Conservation (phyloP, 371 early-diverging fungal species). For the Mycotypha africana region DNA sequence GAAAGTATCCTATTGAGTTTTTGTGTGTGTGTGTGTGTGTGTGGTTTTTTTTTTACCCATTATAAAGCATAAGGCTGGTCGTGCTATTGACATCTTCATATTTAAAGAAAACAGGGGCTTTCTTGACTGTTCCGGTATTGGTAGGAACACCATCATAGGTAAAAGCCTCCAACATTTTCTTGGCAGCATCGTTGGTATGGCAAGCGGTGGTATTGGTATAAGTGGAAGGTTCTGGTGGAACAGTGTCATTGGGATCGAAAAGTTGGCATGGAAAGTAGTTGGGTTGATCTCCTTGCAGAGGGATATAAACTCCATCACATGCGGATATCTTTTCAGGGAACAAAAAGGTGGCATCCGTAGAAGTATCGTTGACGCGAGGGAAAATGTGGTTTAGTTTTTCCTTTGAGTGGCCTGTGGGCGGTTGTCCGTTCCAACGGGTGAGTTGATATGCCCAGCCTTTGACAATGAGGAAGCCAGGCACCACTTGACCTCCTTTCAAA, state of each 20-base stretch:
- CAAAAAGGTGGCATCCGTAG: constrained; percentile 51
- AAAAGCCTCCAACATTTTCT: constrained; percentile 24
- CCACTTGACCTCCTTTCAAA: constrained; percentile 26
- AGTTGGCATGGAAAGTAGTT: constrained; percentile 72
- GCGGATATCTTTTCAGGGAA: constrained; percentile 54
- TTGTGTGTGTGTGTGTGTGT: background rate
- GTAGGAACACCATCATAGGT: constrained; percentile 25
- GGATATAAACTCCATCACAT: constrained; percentile 54
- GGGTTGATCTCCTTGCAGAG: constrained; percentile 30
- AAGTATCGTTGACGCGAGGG: constrained; percentile 56
- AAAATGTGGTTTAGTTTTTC: constrained; percentile 46
- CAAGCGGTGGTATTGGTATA: constrained; percentile 55
- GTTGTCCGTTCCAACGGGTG: constrained; percentile 45
- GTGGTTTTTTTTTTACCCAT: constrained; percentile 59
- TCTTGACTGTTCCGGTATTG: constrained; percentile 17
- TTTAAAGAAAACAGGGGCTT: constrained; percentile 56
- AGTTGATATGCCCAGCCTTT: constrained; percentile 52
- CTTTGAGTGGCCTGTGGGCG: constrained; percentile 23
- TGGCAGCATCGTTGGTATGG: constrained; percentile 48
- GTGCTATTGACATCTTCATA: constrained; percentile 56
- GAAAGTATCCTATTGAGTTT: too few species aligned
- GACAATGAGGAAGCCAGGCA: constrained; percentile 39
- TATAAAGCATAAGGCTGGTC: constrained; percentile 58
- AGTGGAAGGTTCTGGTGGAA: constrained; percentile 31
- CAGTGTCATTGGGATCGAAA: constrained; percentile 40